Percentiles rank a stretch among this genome's conserved stretches.
These are phyloP conservation scores for Gossypium gossypioides DNA, from an alignment of 441 rosid genomes.

Conservation along the genomic window DNA sequence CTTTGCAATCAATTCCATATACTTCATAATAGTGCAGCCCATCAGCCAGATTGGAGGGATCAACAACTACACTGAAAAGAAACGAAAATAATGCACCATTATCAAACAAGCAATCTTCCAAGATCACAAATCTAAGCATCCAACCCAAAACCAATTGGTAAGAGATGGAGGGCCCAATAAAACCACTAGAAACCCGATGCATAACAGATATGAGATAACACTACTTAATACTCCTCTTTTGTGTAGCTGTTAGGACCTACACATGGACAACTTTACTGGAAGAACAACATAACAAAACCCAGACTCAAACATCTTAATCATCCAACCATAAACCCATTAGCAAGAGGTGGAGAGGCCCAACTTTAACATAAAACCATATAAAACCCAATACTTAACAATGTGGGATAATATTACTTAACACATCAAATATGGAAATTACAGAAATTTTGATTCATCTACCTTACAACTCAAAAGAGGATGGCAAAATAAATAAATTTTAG, in stretches of 20 bases:
- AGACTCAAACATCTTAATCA: background rate
- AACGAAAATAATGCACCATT: constrained; percentile 7
- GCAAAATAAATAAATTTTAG: background rate
- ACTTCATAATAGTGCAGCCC: constrained; percentile 93
- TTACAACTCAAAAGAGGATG: background rate
- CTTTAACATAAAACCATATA: background rate
- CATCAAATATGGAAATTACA: background rate
- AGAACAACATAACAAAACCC: constrained; percentile 2
- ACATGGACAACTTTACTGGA: background rate
- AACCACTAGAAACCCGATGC: background rate
- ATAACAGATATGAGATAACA: background rate
- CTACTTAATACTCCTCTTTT: background rate
- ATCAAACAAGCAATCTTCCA: background rate
- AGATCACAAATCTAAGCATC: background rate
- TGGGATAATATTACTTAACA: background rate
- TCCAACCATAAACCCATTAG: background rate
- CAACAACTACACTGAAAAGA: constrained; percentile 77
- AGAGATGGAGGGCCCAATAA: background rate
- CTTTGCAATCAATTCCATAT: constrained; percentile 87
- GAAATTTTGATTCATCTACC: background rate
- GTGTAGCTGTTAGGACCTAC: background rate
- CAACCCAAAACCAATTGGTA: background rate
- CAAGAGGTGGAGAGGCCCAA: background rate
- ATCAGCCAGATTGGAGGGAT: constrained; percentile 70
- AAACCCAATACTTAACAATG: background rate